Evolutionary conservation across 2,329 filamentous ascomycete species (phyloP), one percentile per base, ranked within the genome.

Genomic region (Pseudopithomyces maydicus): DNA sequence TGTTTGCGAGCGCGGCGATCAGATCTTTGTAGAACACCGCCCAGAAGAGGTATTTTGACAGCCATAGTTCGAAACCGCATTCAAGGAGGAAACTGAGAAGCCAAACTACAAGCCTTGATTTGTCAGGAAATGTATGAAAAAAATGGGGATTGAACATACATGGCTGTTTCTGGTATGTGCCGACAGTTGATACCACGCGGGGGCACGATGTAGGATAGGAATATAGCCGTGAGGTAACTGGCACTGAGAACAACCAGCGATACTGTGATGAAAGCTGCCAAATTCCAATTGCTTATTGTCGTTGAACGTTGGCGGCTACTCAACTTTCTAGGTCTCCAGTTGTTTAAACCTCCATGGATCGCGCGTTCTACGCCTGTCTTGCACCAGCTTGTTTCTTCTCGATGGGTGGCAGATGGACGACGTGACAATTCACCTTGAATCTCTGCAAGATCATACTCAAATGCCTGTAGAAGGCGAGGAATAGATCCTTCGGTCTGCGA

Each of bases 401-500:
- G 55, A 23, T 32, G 20, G 29, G 10, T 33, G 3, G 55, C 54
- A 12, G 64, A 64, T 10, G 59, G 62, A 26, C 58, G 49, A 41
- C 59, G 49, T 35, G 17, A 23, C 33, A 19, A 23, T 8, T 43
- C 23, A 3, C 52, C 52, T 15, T 20, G 51, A 5, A 59, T 38
- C 12, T 47, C 52, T 15, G 33, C 26, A 15, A 63, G 42, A 17
- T 63, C 35, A 39, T 58, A 58, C 36, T 67, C 62, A 17, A 62
- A 58, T 7, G 49, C 38, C 22, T 67, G 64, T 14, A 67, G 45
- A 6, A 67, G 39, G 32, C 62, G 53, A 1, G 62, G 64, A 33
- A 65, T 58, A 4, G 64, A 59, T 6, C 55, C 55, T 42, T 63
- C 62, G 7, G 60, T 67, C 43, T 67, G 64, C 6, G 59, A 62